Percentiles rank a stretch among this genome's conserved stretches.
Evolutionary conservation across 768 basidiomycete species (phyloP).

Genomic region (Polyporus arcularius): DNA sequence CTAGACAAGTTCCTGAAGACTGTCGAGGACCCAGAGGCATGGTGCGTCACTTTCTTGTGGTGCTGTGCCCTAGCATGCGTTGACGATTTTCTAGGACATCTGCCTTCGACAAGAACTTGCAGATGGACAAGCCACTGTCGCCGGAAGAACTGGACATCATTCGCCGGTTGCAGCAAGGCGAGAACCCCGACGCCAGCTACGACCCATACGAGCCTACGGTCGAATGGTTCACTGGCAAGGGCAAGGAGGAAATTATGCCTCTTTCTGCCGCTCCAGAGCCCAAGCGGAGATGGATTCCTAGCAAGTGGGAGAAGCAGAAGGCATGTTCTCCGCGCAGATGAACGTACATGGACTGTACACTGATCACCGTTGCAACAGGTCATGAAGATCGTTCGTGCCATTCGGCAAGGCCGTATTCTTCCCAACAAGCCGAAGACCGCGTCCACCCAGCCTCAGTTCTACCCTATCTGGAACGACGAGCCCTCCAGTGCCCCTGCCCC

Average conservation of each 20-base stretch:
- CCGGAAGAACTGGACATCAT: conserved; percentile 95
- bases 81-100: conserved; percentile 62
- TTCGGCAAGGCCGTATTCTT: conserved; percentile 91
- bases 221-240: conserved; percentile 97
- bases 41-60: conserved; percentile 40
- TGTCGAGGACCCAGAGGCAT: conserved; percentile 87
- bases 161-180: conserved; percentile 81
- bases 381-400: conserved; percentile 99
- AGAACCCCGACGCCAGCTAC: conserved; percentile 88
- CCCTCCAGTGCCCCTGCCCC: conserved; percentile 80
- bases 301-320: conserved; percentile 99
- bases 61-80: not conserved
- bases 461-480: conserved; percentile 84
- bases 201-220: conserved; percentile 92
- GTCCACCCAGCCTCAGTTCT: conserved; percentile 66
- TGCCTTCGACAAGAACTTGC: conserved; percentile 87
- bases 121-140: conserved; percentile 83
- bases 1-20: conserved; percentile 95
- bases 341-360: not conserved
- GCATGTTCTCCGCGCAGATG: conserved; percentile 38
- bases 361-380: conserved; percentile 50
- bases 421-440: conserved; percentile 85
- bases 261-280: conserved; percentile 90
- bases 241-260: conserved; percentile 94
- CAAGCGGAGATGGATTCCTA: conserved; percentile 94